Evolutionary conservation across 352 stramenopile species (phyloP).

Genomic region (Pythium angustatum): DNA sequence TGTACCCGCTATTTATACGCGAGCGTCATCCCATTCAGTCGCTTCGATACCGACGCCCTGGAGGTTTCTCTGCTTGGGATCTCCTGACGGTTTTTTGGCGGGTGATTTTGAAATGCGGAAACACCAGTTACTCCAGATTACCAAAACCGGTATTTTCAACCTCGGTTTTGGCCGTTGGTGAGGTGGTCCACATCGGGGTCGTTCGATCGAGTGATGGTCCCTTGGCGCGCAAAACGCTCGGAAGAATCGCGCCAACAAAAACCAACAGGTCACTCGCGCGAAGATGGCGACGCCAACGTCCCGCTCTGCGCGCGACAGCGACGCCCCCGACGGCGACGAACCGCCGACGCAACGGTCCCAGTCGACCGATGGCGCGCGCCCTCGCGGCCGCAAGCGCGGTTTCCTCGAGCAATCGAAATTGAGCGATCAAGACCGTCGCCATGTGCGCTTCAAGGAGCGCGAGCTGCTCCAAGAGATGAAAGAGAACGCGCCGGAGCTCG

Average conservation of each 20-base stretch:
- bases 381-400: slow-evolving; percentile 37
- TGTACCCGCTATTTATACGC: slow-evolving; percentile 3
- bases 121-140: slow-evolving; percentile 6
- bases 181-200: neutral
- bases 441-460: slow-evolving; percentile 75
- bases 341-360: slow-evolving; percentile 4
- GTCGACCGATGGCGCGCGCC: neutral
- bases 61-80: neutral
- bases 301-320: slow-evolving; percentile 15
- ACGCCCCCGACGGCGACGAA: slow-evolving; percentile 14
- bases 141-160: neutral
- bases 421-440: slow-evolving; percentile 67
- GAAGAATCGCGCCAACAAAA: slow-evolving; percentile 4
- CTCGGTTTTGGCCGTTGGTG: neutral
- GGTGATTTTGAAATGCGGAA: neutral
- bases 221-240: slow-evolving; percentile 10
- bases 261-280: neutral
- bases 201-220: slow-evolving; percentile 11
- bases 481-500: slow-evolving; percentile 68
- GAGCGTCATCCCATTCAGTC: too few species aligned
- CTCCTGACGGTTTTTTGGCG: slow-evolving; percentile 11
- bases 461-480: slow-evolving; percentile 74
- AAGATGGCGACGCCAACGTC: slow-evolving; percentile 24
- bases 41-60: too few species aligned
- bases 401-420: slow-evolving; percentile 73